Conservation (phyloP, 2,329 filamentous ascomycete species). For the Diplocarpon rosae region DNA sequence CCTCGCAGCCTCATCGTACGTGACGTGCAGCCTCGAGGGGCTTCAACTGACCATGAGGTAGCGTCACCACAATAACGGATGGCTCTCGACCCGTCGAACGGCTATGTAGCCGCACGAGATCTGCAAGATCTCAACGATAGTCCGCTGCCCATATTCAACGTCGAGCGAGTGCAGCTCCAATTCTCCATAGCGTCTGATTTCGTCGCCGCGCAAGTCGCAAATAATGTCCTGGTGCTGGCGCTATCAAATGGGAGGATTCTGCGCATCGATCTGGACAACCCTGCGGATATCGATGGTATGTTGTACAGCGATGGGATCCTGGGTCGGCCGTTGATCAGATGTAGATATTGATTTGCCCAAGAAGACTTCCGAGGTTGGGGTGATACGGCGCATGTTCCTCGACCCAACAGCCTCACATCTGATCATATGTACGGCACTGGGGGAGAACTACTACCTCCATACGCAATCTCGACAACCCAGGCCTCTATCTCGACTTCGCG, state of each 20-base stretch:
- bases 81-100: conserved; percentile 60
- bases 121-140: conserved; percentile 48
- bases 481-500: conserved; percentile 68
- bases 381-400: conserved; percentile 93
- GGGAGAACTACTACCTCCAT: conserved; percentile 97
- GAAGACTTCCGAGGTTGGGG: conserved; percentile 78
- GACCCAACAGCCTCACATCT: conserved; percentile 94
- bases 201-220: conserved; percentile 90
- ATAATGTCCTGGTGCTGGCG: conserved; percentile 90
- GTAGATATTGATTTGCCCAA: conserved; percentile 93
- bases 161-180: conserved; percentile 84
- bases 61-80: conserved; percentile 33
- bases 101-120: conserved; percentile 58
- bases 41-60: conserved; percentile 22
- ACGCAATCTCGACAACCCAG: conserved; percentile 86
- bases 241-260: conserved; percentile 86
- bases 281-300: conserved; percentile 85
- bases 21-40: conserved; percentile 22
- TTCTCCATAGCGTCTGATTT: conserved; percentile 94
- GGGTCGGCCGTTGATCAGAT: conserved; percentile 1
- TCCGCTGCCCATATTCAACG: conserved; percentile 80
- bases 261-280: conserved; percentile 85
- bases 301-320: neutral
- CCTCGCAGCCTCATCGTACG: conserved; percentile 15
- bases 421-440: conserved; percentile 78